Evolutionary conservation across 2,329 filamentous ascomycete genomes (phyloP), one percentile per base, ranked within the genome.

Genomic region (Harringtonia lauricola): DNA sequence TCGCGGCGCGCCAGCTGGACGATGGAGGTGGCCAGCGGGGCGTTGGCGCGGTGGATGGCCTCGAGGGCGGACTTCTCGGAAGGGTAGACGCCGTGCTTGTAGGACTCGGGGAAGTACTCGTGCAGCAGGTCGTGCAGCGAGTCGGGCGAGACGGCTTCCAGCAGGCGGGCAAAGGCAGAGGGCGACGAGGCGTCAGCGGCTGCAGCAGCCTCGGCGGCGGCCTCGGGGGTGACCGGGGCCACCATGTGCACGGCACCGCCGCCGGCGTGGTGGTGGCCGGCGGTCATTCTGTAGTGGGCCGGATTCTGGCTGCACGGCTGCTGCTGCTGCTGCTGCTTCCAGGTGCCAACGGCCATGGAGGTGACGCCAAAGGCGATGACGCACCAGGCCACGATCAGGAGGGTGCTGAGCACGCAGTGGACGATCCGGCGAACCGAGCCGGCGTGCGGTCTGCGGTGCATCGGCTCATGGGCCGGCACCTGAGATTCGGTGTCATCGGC

Each of bases 61-160:
- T 83, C 74, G 43, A 83, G 67, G 22, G 79, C 80, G 12, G 71
- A 66, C 51, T 69, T 70, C 54, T 83, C 81, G 49, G 77, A 75
- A 49, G 74, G 70, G 58, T 80, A 84, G 44, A 85, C 71, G 46
- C 81, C 82, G 55, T 84, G 74, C 57, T 78, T 72, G 62, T 80
- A 86, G 55, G 76, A 74, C 39, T 71, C 69, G 37, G 75, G 72
- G 43, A 80, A 66, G 53, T 79, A 71, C 48, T 70, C 65, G 58
- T 84, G 79, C 28, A 88, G 67, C 42, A 83, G 74, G 38, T 73
- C 71, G 58, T 86, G 80, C 43, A 89, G 65, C 35, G 74, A 33
- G 39, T 55, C 52, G 30, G 51, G 43, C 38, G 51, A 52, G 21
- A 54, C 52, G 30, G 50, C 51, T 31, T 52, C 49, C 22, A 55